These are phyloP conservation scores for Fusarium oligoseptatum DNA, from an alignment of 2,329 filamentous ascomycete genomes.

Conservation along the genomic window DNA sequence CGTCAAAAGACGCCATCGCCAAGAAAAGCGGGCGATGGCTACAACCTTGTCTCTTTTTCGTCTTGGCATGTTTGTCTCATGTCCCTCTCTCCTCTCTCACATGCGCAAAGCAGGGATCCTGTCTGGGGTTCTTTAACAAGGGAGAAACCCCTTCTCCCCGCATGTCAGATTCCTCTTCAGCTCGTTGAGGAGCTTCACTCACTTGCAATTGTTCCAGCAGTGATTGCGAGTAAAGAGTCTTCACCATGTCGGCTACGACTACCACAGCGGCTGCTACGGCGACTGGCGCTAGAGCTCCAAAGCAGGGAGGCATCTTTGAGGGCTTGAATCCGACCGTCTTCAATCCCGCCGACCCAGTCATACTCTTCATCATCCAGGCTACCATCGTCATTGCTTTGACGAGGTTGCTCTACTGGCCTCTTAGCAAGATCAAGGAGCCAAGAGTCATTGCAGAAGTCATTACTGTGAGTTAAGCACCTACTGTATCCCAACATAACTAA, in stretches of 20 bases:
- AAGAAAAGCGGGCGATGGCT: background rate
- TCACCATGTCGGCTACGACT: constrained; percentile 19
- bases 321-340: constrained; percentile 27
- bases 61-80: no score
- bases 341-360: constrained; percentile 26
- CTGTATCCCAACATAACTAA: background rate
- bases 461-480: constrained; percentile 54
- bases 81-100: background rate
- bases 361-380: constrained; percentile 34
- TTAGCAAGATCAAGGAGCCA: constrained; percentile 81
- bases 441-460: constrained; percentile 87
- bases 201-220: background rate
- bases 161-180: background rate
- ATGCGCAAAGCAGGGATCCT: background rate
- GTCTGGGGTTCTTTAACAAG: background rate
- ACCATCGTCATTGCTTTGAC: constrained; percentile 28
- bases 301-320: constrained; percentile 32
- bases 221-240: background rate
- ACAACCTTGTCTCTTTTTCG: no score
- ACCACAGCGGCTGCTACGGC: constrained; percentile 2
- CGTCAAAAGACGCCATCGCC: background rate
- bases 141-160: background rate
- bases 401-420: constrained; percentile 74
- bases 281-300: constrained; percentile 11
- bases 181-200: background rate